Evolutionary conservation across 352 stramenopile species (phyloP).

Genomic region (Pythium sp.): DNA sequence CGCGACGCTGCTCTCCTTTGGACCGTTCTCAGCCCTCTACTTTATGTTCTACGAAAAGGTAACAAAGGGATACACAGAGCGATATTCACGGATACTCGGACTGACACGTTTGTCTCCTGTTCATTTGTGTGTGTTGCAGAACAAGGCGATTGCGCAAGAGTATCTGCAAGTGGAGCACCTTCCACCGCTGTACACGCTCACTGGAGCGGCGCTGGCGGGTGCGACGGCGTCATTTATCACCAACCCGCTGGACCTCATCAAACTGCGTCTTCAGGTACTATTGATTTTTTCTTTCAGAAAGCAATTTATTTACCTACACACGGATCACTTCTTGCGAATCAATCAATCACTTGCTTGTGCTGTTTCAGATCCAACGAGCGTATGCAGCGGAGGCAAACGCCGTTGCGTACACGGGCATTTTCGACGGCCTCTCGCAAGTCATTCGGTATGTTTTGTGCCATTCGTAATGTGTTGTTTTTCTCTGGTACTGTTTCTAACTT

Average conservation of each 20-base stretch:
- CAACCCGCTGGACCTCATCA: conserved; percentile 96
- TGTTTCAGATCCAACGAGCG: conserved; percentile 38
- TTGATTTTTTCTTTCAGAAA: neutral
- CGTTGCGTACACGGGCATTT: conserved; percentile 55
- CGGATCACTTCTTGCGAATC: neutral
- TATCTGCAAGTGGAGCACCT: conserved; percentile 45
- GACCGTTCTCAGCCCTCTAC: conserved; percentile 96
- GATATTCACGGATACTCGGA: neutral
- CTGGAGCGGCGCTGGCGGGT: conserved; percentile 79
- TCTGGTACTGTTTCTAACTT: no score
- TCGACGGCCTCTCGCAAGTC: conserved; percentile 88
- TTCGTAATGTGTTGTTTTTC: neutral
- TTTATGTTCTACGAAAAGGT: conserved; percentile 97
- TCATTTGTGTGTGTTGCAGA: conserved; percentile 18
- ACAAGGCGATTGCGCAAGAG: conserved; percentile 51
- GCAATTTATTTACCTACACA: neutral
- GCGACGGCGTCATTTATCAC: conserved; percentile 94
- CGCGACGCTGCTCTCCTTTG: conserved; percentile 95
- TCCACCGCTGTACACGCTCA: conserved; percentile 57
- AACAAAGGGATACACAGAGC: neutral
- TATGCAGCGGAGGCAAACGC: conserved; percentile 33
- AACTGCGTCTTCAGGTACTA: conserved; percentile 93
- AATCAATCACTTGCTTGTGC: conserved; percentile 13
- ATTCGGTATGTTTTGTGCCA: conserved; percentile 37
- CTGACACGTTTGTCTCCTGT: neutral